These are phyloP conservation scores for Bruguiera gymnorhiza DNA, from an alignment of 345 rosid genomes.

Conservation along the genomic window DNA sequence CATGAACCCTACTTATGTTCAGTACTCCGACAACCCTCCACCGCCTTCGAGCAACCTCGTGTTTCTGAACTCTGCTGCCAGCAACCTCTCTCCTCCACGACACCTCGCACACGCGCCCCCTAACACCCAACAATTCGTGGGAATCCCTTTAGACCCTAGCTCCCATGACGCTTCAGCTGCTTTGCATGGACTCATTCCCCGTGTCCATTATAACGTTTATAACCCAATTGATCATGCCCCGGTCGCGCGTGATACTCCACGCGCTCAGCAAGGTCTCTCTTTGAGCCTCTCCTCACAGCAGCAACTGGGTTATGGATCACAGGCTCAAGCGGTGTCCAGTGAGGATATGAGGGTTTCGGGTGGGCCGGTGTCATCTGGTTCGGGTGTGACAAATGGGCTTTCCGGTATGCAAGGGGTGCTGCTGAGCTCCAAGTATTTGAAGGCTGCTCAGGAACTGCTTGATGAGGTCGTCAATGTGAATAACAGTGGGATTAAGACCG, in stretches of 20 bases:
- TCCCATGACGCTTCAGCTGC: constrained; percentile 49
- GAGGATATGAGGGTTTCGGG: constrained; percentile 52
- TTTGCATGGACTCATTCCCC: constrained; percentile 77
- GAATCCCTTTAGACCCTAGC: constrained; percentile 69
- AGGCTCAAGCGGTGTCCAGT: constrained; percentile 33
- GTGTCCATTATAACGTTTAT: constrained; percentile 75
- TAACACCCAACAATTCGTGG: constrained; percentile 74
- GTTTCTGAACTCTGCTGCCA: constrained; percentile 52
- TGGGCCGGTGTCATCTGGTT: constrained; percentile 64
- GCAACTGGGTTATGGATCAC: constrained; percentile 48
- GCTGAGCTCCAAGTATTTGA: constrained; percentile 86
- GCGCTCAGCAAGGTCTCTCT: constrained; percentile 78
- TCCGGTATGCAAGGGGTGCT: constrained; percentile 58
- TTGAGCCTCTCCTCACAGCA: constrained; percentile 85
- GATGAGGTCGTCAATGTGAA: constrained; percentile 91
- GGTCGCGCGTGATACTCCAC: constrained; percentile 62
- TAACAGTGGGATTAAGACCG: constrained; percentile 28
- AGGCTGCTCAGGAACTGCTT: constrained; percentile 88
- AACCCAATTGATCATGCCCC: constrained; percentile 45
- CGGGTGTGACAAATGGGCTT: constrained; percentile 70
- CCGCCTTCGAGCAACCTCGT: constrained; percentile 37
- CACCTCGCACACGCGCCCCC: constrained; percentile 48
- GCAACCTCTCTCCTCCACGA: constrained; percentile 23
- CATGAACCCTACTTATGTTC: constrained; percentile 94
- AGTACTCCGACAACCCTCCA: constrained; percentile 57